Evolutionary conservation across 257 asterid genomes (phyloP), one percentile per base, ranked within the genome.

Genomic region (Lycium barbarum): DNA sequence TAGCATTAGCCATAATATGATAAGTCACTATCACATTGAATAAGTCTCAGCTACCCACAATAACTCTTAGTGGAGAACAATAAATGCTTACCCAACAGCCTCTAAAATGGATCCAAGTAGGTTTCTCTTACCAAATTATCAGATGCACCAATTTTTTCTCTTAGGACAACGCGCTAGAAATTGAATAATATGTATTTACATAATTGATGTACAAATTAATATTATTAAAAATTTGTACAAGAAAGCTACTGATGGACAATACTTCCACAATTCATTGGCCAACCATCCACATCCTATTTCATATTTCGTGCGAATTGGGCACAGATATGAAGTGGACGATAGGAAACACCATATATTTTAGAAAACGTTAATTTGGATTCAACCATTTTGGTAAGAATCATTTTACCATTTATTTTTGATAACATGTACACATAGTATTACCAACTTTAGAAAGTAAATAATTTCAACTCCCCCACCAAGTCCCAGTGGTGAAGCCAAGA

Each of bases 121-220:
- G 45, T 76, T 78, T 78, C 40, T 14, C 65, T 53, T 22, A 78
- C 82, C 63, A 53, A 38, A 49, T 7, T 78, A 78, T 66, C n/a
- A 2, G 5, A 66, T 49, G 26, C 47, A 78, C 26, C 47, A 53
- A 45, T 9, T 13, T 4, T 11, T 73, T 20, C 33, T 20, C 3
- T 71, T 73, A 20, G 4, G 6, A 51, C n/a, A 53, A 53, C 65
- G 47, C 62, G 9, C 49, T 6, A 78, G 12, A 51, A 76, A 74
- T 73, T 2, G 58, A 40, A 43, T 74, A 68, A 13, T 76, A 13
- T 22, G 12, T 76, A 51, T 47, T 74, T 43, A 7, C 20, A 49
- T 76, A 15, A 51, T 76, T 51, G 62, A 22, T 76, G 49, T 49
- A 12, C 51, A 76, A 26, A 26, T 76, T 20, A 51, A 12, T 49